Conservation (phyloP, 2,329 filamentous ascomycete genomes). For the Diaporthe citri region DNA sequence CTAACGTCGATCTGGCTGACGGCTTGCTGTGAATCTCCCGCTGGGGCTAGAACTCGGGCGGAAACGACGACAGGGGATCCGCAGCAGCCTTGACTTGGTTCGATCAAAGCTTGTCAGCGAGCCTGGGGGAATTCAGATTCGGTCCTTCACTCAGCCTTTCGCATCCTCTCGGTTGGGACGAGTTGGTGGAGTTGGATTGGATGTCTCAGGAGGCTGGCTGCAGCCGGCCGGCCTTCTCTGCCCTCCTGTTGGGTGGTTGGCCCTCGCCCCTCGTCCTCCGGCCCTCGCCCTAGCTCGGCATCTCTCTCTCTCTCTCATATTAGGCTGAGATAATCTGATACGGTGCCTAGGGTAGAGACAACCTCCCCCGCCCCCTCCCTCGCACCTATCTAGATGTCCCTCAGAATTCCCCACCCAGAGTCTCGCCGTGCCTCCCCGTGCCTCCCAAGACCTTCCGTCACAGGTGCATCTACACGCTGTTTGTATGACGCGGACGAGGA, state of each 20-base stretch:
- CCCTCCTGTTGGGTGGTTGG: neutral
- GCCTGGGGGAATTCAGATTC: neutral
- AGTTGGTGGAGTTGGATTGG: constrained; percentile 14
- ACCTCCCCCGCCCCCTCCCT: neutral
- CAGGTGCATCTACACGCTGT: neutral
- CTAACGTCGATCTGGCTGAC: constrained; percentile 32
- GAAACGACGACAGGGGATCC: constrained; percentile 24
- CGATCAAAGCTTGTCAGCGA: constrained; percentile 16
- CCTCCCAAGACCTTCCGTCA: neutral
- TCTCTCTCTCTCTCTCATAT: neutral
- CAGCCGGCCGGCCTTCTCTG: constrained; percentile 1
- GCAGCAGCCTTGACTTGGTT: constrained; percentile 9
- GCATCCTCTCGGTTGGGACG: neutral
- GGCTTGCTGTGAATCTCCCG: constrained; percentile 27
- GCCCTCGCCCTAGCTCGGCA: constrained; percentile 13
- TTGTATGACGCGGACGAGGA: constrained; percentile 3
- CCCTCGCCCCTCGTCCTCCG: neutral
- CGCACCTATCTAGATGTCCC: neutral
- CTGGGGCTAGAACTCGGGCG: constrained; percentile 25
- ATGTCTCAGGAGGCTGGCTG: constrained; percentile 20
- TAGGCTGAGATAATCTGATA: constrained; percentile 2
- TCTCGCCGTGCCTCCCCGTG: too few relatives aligned
- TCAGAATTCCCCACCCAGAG: neutral
- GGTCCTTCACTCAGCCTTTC: neutral
- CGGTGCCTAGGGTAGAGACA: neutral